Conservation (phyloP, 1,139 yeast species). For the Hyphopichia fennica region DNA sequence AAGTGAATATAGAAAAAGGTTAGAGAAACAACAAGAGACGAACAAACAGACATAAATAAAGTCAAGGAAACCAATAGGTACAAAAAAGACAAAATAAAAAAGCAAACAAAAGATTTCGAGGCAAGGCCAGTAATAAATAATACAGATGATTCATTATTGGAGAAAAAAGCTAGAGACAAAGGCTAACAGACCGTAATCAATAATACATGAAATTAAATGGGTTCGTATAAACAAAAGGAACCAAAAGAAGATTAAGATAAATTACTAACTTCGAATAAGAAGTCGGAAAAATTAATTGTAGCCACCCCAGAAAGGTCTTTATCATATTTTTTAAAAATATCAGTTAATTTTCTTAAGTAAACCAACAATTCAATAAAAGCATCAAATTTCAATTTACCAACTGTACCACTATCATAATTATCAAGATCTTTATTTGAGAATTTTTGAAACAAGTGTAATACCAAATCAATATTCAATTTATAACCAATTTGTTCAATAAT, state of each 20-base stretch:
- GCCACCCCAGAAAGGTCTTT: conserved; percentile 75
- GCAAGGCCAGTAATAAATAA: not conserved
- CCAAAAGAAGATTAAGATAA: conserved; percentile 19
- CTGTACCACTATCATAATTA: conserved; percentile 28
- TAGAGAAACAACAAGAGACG: not conserved
- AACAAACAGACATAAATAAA: not conserved
- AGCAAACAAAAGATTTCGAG: not conserved
- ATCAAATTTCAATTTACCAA: conserved; percentile 73
- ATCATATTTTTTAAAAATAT: conserved; percentile 76
- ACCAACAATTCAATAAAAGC: conserved; percentile 79
- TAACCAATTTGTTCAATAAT: conserved; percentile 74
- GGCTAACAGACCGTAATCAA: not conserved
- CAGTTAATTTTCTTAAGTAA: conserved; percentile 74
- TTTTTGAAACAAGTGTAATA: conserved; percentile 59
- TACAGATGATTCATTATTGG: not conserved
- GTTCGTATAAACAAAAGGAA: too few relatives aligned
- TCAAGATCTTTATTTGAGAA: conserved; percentile 48
- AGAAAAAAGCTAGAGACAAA: not conserved
- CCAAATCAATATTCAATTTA: conserved; percentile 60
- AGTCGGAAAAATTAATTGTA: conserved; percentile 75
- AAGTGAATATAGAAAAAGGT: not conserved
- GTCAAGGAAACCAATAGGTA: too few relatives aligned
- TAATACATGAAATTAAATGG: not conserved
- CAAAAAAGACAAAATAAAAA: too few relatives aligned
- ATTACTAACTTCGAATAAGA: conserved; percentile 61